A percentile compares a stretch with the other conserved stretches of the same genome.
These are phyloP conservation scores for Coemansia sp. DNA, from an alignment of 192 early-diverging fungal species.

Conservation along the genomic window DNA sequence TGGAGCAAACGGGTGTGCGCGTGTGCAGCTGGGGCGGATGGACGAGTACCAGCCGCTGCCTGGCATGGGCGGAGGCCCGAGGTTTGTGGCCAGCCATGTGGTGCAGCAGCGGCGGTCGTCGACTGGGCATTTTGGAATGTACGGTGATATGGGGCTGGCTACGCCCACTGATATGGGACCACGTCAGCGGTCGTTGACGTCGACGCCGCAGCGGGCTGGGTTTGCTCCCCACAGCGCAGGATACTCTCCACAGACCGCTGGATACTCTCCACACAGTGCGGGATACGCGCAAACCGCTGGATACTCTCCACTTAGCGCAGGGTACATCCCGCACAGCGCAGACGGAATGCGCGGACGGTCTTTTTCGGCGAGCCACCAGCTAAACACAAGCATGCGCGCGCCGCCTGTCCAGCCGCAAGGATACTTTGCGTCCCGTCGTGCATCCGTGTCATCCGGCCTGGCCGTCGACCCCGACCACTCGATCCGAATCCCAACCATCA, in stretches of 20 bases:
- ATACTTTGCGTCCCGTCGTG: conserved; percentile 51
- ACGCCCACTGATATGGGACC: not conserved
- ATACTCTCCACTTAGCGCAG: too few species aligned
- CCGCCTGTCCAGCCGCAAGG: conserved; percentile 16
- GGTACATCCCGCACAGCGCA: conserved; percentile 18
- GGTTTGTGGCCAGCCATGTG: not conserved
- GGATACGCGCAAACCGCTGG: too few species aligned
- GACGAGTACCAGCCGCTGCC: conserved; percentile 10
- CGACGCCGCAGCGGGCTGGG: not conserved
- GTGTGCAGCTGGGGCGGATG: conserved; percentile 17
- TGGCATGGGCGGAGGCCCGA: not conserved
- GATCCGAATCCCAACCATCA: conserved; percentile 48
- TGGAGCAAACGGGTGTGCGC: conserved; percentile 42
- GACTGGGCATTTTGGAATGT: not conserved
- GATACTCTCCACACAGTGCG: too few species aligned
- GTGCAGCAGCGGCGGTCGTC: not conserved
- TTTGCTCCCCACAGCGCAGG: not conserved
- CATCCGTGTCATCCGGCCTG: conserved; percentile 42
- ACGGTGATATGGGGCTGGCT: not conserved
- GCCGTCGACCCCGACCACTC: conserved; percentile 48
- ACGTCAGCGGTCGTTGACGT: not conserved
- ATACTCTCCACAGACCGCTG: conserved; percentile 3
- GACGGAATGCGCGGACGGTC: conserved; percentile 31
- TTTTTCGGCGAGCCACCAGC: conserved; percentile 37
- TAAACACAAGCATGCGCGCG: conserved; percentile 33